Evolutionary conservation across 768 basidiomycete genomes (phyloP), one percentile per base, ranked within the genome.

Genomic region (Leucocoprinus sp.): DNA sequence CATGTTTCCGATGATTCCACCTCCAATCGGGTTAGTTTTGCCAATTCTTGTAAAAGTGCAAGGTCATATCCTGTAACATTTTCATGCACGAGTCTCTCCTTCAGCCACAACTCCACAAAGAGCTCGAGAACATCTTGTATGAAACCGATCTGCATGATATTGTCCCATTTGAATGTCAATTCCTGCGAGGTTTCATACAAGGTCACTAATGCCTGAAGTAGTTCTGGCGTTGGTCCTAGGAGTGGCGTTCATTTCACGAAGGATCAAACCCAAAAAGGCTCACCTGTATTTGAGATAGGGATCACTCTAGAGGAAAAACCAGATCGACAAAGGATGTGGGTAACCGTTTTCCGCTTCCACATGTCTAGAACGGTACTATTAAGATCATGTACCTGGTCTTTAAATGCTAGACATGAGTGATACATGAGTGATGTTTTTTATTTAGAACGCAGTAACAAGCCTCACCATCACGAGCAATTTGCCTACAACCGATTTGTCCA

Each of bases 101-200:
- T 54, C 21, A 67, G 37, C 51, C 65, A 64, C 42, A 57, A 55
- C 2, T 54, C 53, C 11, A 74, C 57, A 60, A 70, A 71, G 52
- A 58, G 61, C 50, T 55, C 58, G 18, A 76, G 52, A 29, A 71
- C 62, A 49, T 64, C 59, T 54, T 66, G 61, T 23, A 68, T 59
- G 27, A 70, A 55, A 24, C 31, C 21, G n/a, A 26, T 21, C 18
- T 41, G 46, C 26, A 27, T 39, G 5, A 4, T 23, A 27, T 23
- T 48, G 23, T 42, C 34, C 46, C 46, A 48, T n/a, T 26, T 36
- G 21, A 48, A 48, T 6, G 46, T 79, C 9, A 87, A 60, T n/a
- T 72, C 67, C 52, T 77, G 75, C 41, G 82, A 61, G 2, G 71
- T 69, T 11, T 68, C 65, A 24, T 75, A 75, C 14, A 89, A 60